These are phyloP conservation scores for Tinospora cordifolia DNA, from an alignment of 164 flowering plant genomes.

Conservation along the genomic window DNA sequence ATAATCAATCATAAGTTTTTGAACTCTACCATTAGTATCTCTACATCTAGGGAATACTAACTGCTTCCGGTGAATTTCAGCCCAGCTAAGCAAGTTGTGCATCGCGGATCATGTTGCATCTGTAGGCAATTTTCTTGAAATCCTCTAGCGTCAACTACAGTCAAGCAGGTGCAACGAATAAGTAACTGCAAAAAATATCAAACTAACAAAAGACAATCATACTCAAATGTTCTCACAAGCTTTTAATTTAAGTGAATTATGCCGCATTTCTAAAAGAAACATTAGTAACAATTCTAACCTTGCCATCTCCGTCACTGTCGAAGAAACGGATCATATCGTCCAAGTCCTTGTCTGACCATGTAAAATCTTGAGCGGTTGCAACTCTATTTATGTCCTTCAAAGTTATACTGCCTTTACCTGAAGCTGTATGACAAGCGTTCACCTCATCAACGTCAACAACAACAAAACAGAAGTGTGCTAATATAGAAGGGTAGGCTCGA, in stretches of 20 bases:
- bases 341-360: constrained; percentile 77
- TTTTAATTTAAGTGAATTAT: too few relatives aligned
- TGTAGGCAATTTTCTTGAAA: constrained; percentile 44
- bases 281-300: constrained; percentile 60
- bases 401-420: constrained; percentile 57
- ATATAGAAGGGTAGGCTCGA: too few relatives aligned
- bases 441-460: constrained; percentile 9
- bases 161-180: neutral
- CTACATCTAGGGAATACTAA: too few relatives aligned
- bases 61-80: too few relatives aligned
- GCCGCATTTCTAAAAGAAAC: too few relatives aligned
- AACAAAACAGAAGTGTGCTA: too few relatives aligned
- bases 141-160: constrained; percentile 70
- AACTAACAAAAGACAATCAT: too few relatives aligned
- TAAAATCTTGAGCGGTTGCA: constrained; percentile 67
- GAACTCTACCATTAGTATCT: too few relatives aligned
- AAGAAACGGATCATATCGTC: constrained; percentile 68
- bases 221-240: too few relatives aligned
- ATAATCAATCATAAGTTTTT: too few relatives aligned
- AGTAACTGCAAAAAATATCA: too few relatives aligned
- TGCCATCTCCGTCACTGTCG: constrained; percentile 71
- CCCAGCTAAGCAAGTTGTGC: neutral
- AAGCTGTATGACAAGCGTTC: constrained; percentile 34
- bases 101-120: constrained; percentile 59
- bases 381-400: constrained; percentile 50